Conservation (phyloP, 257 asterid species). For the Solanum paucissectum region DNA sequence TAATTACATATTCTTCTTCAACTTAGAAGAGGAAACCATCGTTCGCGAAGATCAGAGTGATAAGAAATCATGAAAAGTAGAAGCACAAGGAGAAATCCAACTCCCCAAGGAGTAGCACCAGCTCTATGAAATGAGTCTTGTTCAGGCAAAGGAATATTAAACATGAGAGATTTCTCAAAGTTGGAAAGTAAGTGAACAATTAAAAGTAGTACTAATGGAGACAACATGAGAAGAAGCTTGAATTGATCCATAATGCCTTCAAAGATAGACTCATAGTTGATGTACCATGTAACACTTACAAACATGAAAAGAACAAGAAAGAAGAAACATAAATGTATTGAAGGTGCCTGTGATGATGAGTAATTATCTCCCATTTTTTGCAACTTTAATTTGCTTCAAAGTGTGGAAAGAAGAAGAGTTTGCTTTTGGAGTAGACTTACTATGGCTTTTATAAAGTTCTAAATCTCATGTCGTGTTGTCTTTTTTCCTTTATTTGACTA, state of each 20-base stretch:
- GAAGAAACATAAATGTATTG: slow-evolving; percentile 70
- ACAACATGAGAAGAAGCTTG: slow-evolving; percentile 49
- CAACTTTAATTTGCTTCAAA: background rate
- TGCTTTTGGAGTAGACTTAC: background rate
- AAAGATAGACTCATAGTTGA: slow-evolving; percentile 52
- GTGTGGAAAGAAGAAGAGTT: background rate
- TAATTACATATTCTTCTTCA: slow-evolving; percentile 11
- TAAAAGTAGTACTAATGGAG: slow-evolving; percentile 59
- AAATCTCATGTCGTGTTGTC: background rate
- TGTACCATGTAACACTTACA: slow-evolving; percentile 73
- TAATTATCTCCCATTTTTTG: slow-evolving; percentile 32
- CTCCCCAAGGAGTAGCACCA: slow-evolving; percentile 87
- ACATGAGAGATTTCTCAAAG: slow-evolving; percentile 26
- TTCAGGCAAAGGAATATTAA: slow-evolving; percentile 39
- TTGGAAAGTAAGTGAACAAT: slow-evolving; percentile 49
- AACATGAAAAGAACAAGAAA: slow-evolving; percentile 45
- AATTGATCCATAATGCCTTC: slow-evolving; percentile 61
- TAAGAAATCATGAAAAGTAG: slow-evolving; percentile 79
- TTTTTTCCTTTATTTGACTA: background rate
- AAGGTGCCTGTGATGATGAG: slow-evolving; percentile 21
- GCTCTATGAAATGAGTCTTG: slow-evolving; percentile 55
- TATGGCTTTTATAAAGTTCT: background rate
- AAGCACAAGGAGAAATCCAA: slow-evolving; percentile 58
- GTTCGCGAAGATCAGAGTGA: slow-evolving; percentile 67
- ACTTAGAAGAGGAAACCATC: slow-evolving; percentile 72